Conservation (phyloP, 208 protist species). For the Acanthamoeba castellanii region DNA sequence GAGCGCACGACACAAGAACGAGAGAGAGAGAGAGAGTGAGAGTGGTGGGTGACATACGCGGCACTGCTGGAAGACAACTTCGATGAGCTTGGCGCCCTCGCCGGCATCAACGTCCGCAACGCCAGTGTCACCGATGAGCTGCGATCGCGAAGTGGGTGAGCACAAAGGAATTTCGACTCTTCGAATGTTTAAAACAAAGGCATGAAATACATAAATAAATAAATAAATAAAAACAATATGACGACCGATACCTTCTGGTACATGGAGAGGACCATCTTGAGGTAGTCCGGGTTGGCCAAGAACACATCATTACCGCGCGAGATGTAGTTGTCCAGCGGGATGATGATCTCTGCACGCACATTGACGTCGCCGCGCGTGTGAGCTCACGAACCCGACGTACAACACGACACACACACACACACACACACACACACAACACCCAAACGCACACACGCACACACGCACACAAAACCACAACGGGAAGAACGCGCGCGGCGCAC, state of each 20-base stretch:
- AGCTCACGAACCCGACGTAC: neutral
- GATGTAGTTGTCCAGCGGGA: conserved; percentile 69
- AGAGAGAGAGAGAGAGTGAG: neutral
- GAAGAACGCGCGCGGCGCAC: neutral
- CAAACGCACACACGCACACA: too few species aligned
- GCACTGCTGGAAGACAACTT: conserved; percentile 55
- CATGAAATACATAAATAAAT: neutral
- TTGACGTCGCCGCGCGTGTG: neutral
- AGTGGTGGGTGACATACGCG: neutral
- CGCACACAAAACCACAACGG: too few species aligned
- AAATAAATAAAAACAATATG: neutral
- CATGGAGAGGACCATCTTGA: conserved; percentile 59
- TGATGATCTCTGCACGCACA: conserved; percentile 18
- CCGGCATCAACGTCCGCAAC: neutral
- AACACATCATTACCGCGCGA: conserved; percentile 35
- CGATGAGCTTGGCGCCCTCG: conserved; percentile 39
- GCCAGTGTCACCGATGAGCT: neutral
- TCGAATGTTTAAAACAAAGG: neutral
- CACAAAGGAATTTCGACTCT: neutral
- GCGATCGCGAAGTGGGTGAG: neutral
- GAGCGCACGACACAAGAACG: too few species aligned
- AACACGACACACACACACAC: too few species aligned
- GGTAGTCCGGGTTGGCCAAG: conserved; percentile 22
- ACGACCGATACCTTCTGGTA: conserved; percentile 11
- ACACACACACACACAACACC: too few species aligned